A percentile compares a stretch with the other conserved stretches of the same genome.
Evolutionary conservation across 768 basidiomycete genomes (phyloP).

Genomic region (Tephrocybe sp.): DNA sequence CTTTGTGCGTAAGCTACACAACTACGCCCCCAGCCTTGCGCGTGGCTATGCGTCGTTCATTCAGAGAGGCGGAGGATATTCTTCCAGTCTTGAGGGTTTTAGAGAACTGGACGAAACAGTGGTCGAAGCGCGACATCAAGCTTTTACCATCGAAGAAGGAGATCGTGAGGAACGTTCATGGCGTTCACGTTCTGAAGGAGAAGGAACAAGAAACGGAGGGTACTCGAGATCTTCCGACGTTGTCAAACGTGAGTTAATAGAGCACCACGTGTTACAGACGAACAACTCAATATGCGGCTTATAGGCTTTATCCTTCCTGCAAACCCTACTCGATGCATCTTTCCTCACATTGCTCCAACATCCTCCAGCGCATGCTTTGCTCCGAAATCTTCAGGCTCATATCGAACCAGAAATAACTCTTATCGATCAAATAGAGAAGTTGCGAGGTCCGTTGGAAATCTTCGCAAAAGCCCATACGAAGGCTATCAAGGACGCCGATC

Average conservation of each 20-base stretch:
- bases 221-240: slow-evolving; percentile 34
- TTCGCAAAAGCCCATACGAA: slow-evolving; percentile 57
- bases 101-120: slow-evolving; percentile 45
- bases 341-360: slow-evolving; percentile 69
- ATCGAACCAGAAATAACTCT: slow-evolving; percentile 55
- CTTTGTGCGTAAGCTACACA: slow-evolving; percentile 33
- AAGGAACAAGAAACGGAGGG: slow-evolving; percentile 18
- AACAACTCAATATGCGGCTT: not conserved
- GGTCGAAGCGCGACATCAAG: slow-evolving; percentile 31
- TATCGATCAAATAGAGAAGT: slow-evolving; percentile 46
- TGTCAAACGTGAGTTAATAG: slow-evolving; percentile 36
- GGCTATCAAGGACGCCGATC: slow-evolving; percentile 39
- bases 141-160: slow-evolving; percentile 40
- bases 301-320: slow-evolving; percentile 59
- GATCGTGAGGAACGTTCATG: slow-evolving; percentile 37
- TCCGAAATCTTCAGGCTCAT: slow-evolving; percentile 47
- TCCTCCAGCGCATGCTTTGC: slow-evolving; percentile 50
- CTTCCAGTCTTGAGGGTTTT: slow-evolving; percentile 43
- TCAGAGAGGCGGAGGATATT: slow-evolving; percentile 50
- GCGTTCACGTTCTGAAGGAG: slow-evolving; percentile 33
- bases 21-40: slow-evolving; percentile 41
- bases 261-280: not conserved
- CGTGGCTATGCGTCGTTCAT: slow-evolving; percentile 45
- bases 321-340: slow-evolving; percentile 67
- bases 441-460: slow-evolving; percentile 61